Percentiles rank a stretch among this genome's conserved stretches.
Evolutionary conservation across 371 early-diverging fungal genomes (phyloP).

Genomic region (Syncephalis fuscata): DNA sequence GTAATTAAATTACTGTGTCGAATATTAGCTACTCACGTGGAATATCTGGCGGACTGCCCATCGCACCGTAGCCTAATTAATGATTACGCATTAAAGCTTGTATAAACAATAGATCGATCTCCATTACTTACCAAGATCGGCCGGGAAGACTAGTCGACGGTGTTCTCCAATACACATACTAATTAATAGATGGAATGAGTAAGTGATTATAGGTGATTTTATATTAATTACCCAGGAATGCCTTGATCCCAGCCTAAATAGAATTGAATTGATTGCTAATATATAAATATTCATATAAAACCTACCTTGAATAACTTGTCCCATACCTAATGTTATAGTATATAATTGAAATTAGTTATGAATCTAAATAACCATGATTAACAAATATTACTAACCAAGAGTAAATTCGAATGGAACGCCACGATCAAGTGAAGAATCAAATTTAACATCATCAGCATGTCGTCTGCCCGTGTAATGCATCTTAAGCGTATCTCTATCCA

Average conservation of each 20-base stretch:
- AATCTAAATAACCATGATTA: too few relatives aligned
- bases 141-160: slow-evolving; percentile 59
- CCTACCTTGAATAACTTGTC: slow-evolving; percentile 38
- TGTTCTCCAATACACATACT: slow-evolving; percentile 81
- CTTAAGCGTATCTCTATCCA: slow-evolving; percentile 33
- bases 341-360: too few relatives aligned
- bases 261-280: too few relatives aligned
- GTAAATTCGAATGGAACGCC: slow-evolving; percentile 54
- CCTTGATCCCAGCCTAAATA: slow-evolving; percentile 63
- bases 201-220: not conserved
- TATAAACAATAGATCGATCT: too few relatives aligned
- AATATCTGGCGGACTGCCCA: slow-evolving; percentile 33
- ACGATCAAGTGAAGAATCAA: slow-evolving; percentile 60
- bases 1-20: too few relatives aligned
- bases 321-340: slow-evolving; percentile 14
- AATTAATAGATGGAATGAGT: not conserved
- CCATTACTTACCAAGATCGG: slow-evolving; percentile 15
- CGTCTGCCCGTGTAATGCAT: slow-evolving; percentile 76
- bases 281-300: too few relatives aligned
- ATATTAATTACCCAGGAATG: slow-evolving; percentile 26
- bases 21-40: slow-evolving; percentile 25
- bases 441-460: slow-evolving; percentile 46
- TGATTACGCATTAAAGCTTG: too few relatives aligned
- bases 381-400: slow-evolving; percentile 42
- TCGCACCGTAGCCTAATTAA: slow-evolving; percentile 28